Evolutionary conservation across 805 yeast genomes (phyloP).

Genomic region (Spathaspora hagerdaliae): DNA sequence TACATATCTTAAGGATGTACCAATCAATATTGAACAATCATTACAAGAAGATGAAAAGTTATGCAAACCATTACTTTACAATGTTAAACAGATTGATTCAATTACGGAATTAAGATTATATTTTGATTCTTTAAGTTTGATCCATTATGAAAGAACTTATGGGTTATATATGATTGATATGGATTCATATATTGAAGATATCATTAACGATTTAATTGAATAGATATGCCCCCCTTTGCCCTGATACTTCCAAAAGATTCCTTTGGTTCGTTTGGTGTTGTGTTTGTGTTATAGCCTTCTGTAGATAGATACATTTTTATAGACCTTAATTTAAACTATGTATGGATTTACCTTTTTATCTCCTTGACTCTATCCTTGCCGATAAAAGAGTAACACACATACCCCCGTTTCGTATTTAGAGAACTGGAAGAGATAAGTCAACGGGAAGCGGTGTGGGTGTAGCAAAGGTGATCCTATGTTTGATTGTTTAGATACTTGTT

Average conservation of each 20-base stretch:
- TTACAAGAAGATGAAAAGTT: conserved; percentile 16
- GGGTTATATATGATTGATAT: conserved; percentile 34
- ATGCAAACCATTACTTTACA: conserved; percentile 41
- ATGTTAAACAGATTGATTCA: conserved; percentile 34
- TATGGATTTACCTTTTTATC: too few relatives aligned
- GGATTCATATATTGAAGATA: conserved; percentile 50
- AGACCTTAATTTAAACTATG: too few relatives aligned
- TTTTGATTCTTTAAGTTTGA: conserved; percentile 61
- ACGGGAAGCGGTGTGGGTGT: too few relatives aligned
- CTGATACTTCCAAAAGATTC: too few relatives aligned
- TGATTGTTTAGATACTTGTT: too few relatives aligned
- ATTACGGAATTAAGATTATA: conserved; percentile 54
- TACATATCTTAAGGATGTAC: conserved; percentile 27
- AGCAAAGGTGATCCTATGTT: too few relatives aligned
- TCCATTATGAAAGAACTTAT: conserved; percentile 63
- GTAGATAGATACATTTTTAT: too few relatives aligned
- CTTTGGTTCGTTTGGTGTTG: background rate
- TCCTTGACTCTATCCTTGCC: too few relatives aligned
- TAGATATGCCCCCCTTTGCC: background rate
- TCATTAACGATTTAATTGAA: conserved; percentile 43
- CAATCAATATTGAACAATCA: conserved; percentile 34
- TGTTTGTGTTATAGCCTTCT: too few relatives aligned
- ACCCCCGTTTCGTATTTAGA: too few relatives aligned
- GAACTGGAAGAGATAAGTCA: too few relatives aligned
- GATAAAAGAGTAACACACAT: too few relatives aligned